Evolutionary conservation across 2,329 filamentous ascomycete genomes (phyloP), one percentile per base, ranked within the genome.

Genomic region (Orbilia brochopaga): DNA sequence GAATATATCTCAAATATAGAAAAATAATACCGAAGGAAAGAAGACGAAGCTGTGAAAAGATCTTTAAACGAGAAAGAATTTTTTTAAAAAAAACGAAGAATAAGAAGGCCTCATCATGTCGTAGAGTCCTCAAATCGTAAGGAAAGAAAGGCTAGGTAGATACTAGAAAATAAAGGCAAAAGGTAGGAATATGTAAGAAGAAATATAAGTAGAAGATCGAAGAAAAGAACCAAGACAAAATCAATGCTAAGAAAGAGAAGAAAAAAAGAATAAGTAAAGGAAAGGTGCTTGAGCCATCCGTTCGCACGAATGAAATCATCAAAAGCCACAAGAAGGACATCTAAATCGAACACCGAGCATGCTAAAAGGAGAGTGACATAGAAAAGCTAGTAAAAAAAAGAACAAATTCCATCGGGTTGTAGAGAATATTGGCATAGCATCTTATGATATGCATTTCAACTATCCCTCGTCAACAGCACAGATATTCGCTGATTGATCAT

Each of bases 331-430:
- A 48, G 4, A 48, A 48, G 19, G 23, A 19, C 67, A 65, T 72
- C 67, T 72, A 72, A 56, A 70, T 60, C 60, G 55, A 72, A 72
- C 67, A 72, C 60, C 67, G 64, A 56, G 64, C 67, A 72, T 72
- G 67, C 67, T 61, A 63, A 56, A 48, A 63, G 46, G 60, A 63
- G 42, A 50, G 40, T 53, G 55, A 53, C 30, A 32, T 53, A 53
- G 50, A 65, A 56, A 65, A 72, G 52, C 23, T 51, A 30, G 32
- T 23, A 35, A 51, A 35, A 65, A 63, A 72, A 54, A 8, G 53
- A 60, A 21, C 50, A 53, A 40, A 55, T 65, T 15, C 2, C 15
- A 48, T 32, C 4, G 27, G 8, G 27, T 4, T 32, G 27, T 32
- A 32, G 8, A 32, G 27, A 32, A 32, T 3, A 32, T 32, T 32